Evolutionary conservation across 73 alveolate genomes (phyloP).

Genomic region (Paramecium biaurelia): DNA sequence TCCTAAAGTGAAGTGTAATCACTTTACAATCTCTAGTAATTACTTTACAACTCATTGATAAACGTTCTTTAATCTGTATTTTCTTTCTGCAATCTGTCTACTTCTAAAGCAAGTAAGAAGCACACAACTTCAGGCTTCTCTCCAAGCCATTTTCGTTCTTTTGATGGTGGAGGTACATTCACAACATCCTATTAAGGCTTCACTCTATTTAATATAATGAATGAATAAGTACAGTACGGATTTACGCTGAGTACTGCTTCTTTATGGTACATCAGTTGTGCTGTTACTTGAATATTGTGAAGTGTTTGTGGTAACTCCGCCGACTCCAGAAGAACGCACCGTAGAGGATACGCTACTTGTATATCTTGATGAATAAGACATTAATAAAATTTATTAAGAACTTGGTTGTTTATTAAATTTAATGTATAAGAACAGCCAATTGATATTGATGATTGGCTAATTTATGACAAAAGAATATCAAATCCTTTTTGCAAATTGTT

Average conservation of each 20-base stretch:
- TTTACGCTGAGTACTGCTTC: neutral
- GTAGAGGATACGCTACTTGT: neutral
- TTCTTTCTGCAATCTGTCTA: neutral
- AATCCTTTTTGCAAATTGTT: too few relatives aligned
- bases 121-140: slow-evolving; percentile 53
- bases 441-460: too few relatives aligned
- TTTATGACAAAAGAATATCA: neutral
- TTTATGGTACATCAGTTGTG: neutral
- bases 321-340: neutral
- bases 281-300: neutral
- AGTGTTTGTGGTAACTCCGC: neutral
- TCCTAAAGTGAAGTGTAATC: neutral
- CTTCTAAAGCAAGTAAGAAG: slow-evolving; percentile 38
- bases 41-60: neutral
- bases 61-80: neutral
- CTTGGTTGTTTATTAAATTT: neutral
- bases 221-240: neutral
- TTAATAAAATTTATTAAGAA: neutral
- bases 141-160: slow-evolving; percentile 54
- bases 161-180: slow-evolving; percentile 17
- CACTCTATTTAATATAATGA: neutral
- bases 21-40: neutral
- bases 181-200: neutral
- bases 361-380: slow-evolving; percentile 36
- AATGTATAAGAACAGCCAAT: too few relatives aligned